These are phyloP conservation scores for Chrysanthemum seticuspe DNA, from an alignment of 129 eudicot species.

Conservation along the genomic window DNA sequence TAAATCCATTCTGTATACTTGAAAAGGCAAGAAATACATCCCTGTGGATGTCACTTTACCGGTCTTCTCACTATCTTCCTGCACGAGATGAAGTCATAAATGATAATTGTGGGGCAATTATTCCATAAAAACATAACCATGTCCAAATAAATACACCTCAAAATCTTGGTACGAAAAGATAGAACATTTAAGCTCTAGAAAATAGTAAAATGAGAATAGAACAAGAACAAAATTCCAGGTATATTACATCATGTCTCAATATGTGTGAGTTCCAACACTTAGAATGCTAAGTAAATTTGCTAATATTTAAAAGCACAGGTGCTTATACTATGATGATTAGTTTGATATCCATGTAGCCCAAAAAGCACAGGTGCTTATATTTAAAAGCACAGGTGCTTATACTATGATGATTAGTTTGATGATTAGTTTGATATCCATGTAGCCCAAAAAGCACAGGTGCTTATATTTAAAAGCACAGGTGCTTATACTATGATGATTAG, in stretches of 20 bases:
- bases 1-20: conserved; percentile 96
- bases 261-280: neutral
- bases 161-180: neutral
- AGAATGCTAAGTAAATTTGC: neutral
- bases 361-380: too few species aligned
- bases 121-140: neutral
- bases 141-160: neutral
- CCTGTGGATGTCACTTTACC: conserved; percentile 96
- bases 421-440: too few species aligned
- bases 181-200: too few species aligned
- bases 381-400: too few species aligned
- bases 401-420: too few species aligned
- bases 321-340: too few species aligned
- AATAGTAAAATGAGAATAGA: too few species aligned
- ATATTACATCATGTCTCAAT: too few species aligned
- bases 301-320: neutral
- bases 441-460: too few species aligned
- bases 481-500: too few species aligned
- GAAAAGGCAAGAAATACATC: conserved; percentile 98
- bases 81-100: conserved; percentile 28
- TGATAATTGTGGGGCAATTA: neutral
- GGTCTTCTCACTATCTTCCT: conserved; percentile 98
- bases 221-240: neutral
- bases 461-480: too few species aligned
- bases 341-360: too few species aligned